Percentiles rank a stretch among this genome's conserved stretches.
phyloP scores from a whole-genome alignment of 176 grass and related monocot genomes.

The Aechmea fasciata region DNA sequence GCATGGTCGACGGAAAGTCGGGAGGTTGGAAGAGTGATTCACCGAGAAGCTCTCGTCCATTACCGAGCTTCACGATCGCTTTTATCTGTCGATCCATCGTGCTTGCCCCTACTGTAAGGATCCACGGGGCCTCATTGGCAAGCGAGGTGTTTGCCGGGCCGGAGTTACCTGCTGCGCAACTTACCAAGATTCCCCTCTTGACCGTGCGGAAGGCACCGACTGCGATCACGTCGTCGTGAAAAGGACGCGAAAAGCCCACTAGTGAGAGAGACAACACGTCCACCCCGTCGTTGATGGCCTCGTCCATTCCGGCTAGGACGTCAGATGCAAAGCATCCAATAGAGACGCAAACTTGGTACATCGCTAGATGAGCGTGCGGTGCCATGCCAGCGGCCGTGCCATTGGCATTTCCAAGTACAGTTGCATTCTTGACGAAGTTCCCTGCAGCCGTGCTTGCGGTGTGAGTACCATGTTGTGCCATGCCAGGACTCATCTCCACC shows the following conservation, averaged over 20 bases:
- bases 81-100: conserved; percentile 11
- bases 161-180: background rate
- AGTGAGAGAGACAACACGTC: conserved; percentile 11
- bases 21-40: conserved; percentile 4
- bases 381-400: conserved; percentile 14
- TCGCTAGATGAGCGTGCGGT: conserved; percentile 10
- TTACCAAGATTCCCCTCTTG: conserved; percentile 8
- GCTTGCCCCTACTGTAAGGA: conserved; percentile 10
- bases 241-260: background rate
- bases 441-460: conserved; percentile 14
- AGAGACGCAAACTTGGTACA: background rate
- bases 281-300: conserved; percentile 15
- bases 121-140: conserved; percentile 14
- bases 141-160: background rate
- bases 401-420: conserved; percentile 4
- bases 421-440: conserved; percentile 1
- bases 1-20: background rate
- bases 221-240: background rate
- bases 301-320: conserved; percentile 9
- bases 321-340: background rate
- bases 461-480: conserved; percentile 23
- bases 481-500: background rate
- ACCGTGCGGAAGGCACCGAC: conserved; percentile 1
- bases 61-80: conserved; percentile 1
- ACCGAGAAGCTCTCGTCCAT: background rate